Base-by-base conservation (phyloP, 2,329 filamentous ascomycete species). In the Dothideomycetes sp. region DNA sequence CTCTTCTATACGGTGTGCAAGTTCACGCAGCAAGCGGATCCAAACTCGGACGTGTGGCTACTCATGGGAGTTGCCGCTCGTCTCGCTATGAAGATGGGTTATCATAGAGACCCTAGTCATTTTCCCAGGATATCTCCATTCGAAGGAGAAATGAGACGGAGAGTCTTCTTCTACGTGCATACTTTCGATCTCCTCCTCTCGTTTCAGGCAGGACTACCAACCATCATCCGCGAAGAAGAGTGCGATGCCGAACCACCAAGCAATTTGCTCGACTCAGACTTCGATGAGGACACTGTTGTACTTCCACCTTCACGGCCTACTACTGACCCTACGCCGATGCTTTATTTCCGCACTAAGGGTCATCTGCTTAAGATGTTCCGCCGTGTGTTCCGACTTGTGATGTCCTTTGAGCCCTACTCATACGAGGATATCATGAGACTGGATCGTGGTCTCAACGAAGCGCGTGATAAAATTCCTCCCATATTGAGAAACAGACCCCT, bases 401-500 rank as follows among this genome's bases (percentile, higher is more conserved):
- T 41, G 8, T 41, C 39, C 4, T 37, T 7, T 14, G 24, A 34
- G 14, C 24, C 34, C 5, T 16, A 34, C n/a, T 24, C 39, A 10
- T 19, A 48, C 15, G 38, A 43, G 12, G 38, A 43, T 11, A 43
- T 47, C 19, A 31, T 37, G 7, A 15, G 19, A 22, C 39, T 52
- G 3, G 49, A 51, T 24, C 33, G 30, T 27, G 17, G 37, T 1
- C 43, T 47, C 4, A 19, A 40, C 2, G 24, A 18, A 5, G 24
- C 38, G n/a, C 40, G 46, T 19, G 15, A 18, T 3, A 30, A 29
- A 5, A 43, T 55, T 18, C 56, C 56, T 5, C 48, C 48, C 10
- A 46, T 42, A 2, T 46, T 57, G 30, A 47, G 45, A 7, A 45
- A 55, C 15, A 49, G 47, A 5, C 31, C 51, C 4, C 42, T 58